phyloP scores from a whole-genome alignment of 495 filamentous ascomycete genomes.

The Neurospora sp. region DNA sequence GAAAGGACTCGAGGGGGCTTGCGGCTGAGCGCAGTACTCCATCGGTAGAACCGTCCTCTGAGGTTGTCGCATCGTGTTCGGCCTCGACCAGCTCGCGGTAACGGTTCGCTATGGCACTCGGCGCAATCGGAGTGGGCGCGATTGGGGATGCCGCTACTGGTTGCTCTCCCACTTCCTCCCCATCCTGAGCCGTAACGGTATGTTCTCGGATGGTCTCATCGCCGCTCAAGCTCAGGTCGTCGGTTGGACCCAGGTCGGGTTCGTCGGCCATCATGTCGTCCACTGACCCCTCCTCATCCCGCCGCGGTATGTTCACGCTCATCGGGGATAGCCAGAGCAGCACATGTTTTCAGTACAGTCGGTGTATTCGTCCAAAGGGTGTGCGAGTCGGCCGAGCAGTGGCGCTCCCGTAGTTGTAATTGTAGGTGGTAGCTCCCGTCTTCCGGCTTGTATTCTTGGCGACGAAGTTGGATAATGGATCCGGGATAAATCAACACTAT shows the following conservation, averaged over 20 bases:
- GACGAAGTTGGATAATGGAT: background rate
- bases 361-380: background rate
- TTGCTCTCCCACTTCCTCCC: conserved; percentile 22
- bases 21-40: conserved; percentile 27
- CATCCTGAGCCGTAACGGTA: conserved; percentile 10
- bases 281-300: conserved; percentile 33
- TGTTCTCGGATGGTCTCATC: conserved; percentile 36
- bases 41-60: conserved; percentile 37
- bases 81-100: conserved; percentile 36
- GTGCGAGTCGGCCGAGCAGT: background rate
- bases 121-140: conserved; percentile 10
- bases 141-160: conserved; percentile 14
- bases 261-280: conserved; percentile 30
- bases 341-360: conserved; percentile 26
- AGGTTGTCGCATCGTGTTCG: conserved; percentile 18
- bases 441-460: background rate
- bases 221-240: conserved; percentile 21
- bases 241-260: conserved; percentile 25
- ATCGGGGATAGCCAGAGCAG: conserved; percentile 28
- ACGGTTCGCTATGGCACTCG: conserved; percentile 32
- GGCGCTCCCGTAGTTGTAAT: background rate
- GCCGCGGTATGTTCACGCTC: conserved; percentile 39
- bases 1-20: conserved; percentile 40
- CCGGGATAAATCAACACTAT: background rate
- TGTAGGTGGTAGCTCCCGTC: background rate